Conservation (phyloP, 495 filamentous ascomycete genomes). For the Aspergillus bridgeri region DNA sequence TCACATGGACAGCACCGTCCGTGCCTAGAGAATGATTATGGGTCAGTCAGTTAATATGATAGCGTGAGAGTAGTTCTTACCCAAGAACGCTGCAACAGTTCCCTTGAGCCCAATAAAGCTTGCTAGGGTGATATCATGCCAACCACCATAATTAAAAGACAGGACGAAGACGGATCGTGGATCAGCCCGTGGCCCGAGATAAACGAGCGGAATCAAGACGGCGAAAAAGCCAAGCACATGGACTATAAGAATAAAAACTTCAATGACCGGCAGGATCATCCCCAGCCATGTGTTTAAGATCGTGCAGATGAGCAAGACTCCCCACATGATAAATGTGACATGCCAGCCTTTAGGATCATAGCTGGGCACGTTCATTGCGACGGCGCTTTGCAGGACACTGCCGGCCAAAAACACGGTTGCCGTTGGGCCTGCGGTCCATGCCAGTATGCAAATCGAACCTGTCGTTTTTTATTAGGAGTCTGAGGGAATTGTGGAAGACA, state of each 20-base stretch:
- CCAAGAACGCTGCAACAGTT: slow-evolving; percentile 9
- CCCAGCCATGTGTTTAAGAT: slow-evolving; percentile 34
- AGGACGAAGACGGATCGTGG: slow-evolving; percentile 37
- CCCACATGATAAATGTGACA: slow-evolving; percentile 43
- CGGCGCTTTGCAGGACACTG: slow-evolving; percentile 36
- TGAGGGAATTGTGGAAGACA: slow-evolving; percentile 14
- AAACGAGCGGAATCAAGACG: slow-evolving; percentile 39
- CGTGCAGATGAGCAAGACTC: slow-evolving; percentile 28
- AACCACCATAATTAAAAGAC: slow-evolving; percentile 33
- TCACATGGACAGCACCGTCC: slow-evolving; percentile 48
- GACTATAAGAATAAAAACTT: slow-evolving; percentile 39
- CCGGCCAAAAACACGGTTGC: slow-evolving; percentile 12
- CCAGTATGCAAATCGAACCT: slow-evolving; percentile 29
- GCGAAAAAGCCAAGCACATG: slow-evolving; percentile 46
- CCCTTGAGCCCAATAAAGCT: slow-evolving; percentile 32
- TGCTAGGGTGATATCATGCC: slow-evolving; percentile 28
- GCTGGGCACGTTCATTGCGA: slow-evolving; percentile 35
- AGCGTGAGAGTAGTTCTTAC: background rate
- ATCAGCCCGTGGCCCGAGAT: slow-evolving; percentile 34
- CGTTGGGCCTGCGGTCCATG: slow-evolving; percentile 40
- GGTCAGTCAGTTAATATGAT: background rate
- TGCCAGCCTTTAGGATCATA: slow-evolving; percentile 44
- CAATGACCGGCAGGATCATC: slow-evolving; percentile 40
- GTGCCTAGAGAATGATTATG: slow-evolving; percentile 9
- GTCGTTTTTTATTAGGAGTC: slow-evolving; percentile 13